Evolutionary conservation across 805 yeast species (phyloP), one percentile per base, ranked within the genome.

Genomic region (Candida cerambycidarum): DNA sequence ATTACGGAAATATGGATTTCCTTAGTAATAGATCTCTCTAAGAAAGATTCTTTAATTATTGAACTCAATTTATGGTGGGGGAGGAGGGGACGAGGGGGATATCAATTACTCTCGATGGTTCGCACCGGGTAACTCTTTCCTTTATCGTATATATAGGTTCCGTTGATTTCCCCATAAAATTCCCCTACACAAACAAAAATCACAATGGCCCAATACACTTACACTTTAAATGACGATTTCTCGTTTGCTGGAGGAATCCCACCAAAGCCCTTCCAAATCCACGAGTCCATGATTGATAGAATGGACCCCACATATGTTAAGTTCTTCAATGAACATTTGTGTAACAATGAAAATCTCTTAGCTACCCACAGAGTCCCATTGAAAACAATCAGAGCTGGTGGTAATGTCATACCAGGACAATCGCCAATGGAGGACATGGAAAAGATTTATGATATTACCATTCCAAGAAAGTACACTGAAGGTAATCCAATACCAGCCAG

Each of bases 321-420:
- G 23, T 69, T 70, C 47, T 70, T 62, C 59, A 56, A 61, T 24
- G 24, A 44, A 4, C 38, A 55, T 35, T 44, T 68, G 35, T 46
- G 55, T 35, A 35, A 56, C 13, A 55, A 56, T 19, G 58, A 63
- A 17, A 53, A 54, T 32, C 52, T 67, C 32, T 47, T 63, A 16
- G 63, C 61, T 48, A 67, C 72, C 9, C 71, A 68, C 35, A 48
- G 67, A 23, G 55, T 48, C 6, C 70, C 71, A n/a, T 55, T 67
- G 40, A 54, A 48, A 6, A 43, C 42, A 5, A 48, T 60, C 23
- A 55, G 65, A 43, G 56, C 53, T 1, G 63, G 62, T 10, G 72
- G 71, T 5, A 67, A 67, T 47, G 68, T 67, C n/a, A 60, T 67
- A 46, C 73, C 74, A 1, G 75, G 75, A n/a, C 73, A 65, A 45